These are phyloP conservation scores for Sphaceloma murrayae DNA, from an alignment of 2,329 filamentous ascomycete genomes.

Conservation along the genomic window DNA sequence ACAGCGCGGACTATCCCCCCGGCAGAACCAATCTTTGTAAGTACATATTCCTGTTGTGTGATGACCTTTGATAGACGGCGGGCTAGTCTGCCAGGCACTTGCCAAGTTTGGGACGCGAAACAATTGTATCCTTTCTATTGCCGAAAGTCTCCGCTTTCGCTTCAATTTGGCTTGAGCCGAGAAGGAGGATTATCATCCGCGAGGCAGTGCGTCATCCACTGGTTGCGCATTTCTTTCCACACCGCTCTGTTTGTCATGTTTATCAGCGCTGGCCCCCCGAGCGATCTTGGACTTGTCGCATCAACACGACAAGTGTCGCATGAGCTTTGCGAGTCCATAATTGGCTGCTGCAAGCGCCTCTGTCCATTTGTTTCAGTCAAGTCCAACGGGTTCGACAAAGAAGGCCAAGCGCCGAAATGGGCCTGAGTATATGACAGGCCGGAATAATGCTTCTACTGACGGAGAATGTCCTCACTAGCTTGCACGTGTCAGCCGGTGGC, in stretches of 20 bases:
- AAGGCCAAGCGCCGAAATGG: not conserved
- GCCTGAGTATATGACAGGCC: not conserved
- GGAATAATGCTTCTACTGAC: too few species aligned
- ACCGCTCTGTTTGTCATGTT: slow-evolving; percentile 1
- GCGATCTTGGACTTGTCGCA: slow-evolving; percentile 1
- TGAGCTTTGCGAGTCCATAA: too few species aligned
- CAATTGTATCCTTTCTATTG: not conserved
- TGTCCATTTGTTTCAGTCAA: slow-evolving; percentile 14
- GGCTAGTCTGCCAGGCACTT: slow-evolving; percentile 1
- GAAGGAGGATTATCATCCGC: slow-evolving; percentile 9
- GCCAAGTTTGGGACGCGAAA: slow-evolving; percentile 13
- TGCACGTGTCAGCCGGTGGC: too few species aligned
- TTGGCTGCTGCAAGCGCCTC: slow-evolving; percentile 12
- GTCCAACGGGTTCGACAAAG: slow-evolving; percentile 11
- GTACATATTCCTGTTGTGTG: slow-evolving; percentile 9
- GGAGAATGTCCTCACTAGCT: too few species aligned
- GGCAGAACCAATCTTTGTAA: slow-evolving; percentile 14
- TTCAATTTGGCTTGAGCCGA: slow-evolving; percentile 15
- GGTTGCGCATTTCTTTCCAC: slow-evolving; percentile 4
- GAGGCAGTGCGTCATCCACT: slow-evolving; percentile 15
- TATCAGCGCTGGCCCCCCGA: not conserved
- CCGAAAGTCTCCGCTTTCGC: slow-evolving; percentile 15
- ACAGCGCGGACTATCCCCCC: slow-evolving; percentile 3
- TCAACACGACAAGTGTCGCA: slow-evolving; percentile 4
- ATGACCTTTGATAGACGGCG: not conserved